Evolutionary conservation across 139 green algal species (phyloP).

Genomic region (Marvania coccoides): DNA sequence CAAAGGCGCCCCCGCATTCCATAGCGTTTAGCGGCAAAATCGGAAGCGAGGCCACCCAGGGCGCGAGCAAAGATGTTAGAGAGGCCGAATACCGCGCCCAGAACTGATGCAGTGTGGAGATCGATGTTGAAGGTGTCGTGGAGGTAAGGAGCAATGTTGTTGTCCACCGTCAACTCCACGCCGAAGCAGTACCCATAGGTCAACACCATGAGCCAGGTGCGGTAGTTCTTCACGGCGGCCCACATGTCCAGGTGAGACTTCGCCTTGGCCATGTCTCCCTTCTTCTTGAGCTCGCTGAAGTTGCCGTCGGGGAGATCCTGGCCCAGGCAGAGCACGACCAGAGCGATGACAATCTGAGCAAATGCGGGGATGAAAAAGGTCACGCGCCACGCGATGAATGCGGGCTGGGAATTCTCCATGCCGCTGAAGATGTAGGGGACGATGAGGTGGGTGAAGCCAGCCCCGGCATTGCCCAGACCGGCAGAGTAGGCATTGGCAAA

Average conservation of each 20-base stretch:
- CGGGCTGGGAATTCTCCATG: slow-evolving; percentile 24
- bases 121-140: slow-evolving; percentile 57
- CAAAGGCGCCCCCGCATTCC: slow-evolving; percentile 74
- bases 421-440: slow-evolving; percentile 83
- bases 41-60: slow-evolving; percentile 64
- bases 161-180: slow-evolving; percentile 73
- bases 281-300: slow-evolving; percentile 66
- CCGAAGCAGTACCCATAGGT: slow-evolving; percentile 68
- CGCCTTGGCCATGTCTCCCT: slow-evolving; percentile 48
- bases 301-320: slow-evolving; percentile 84
- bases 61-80: slow-evolving; percentile 89
- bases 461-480: slow-evolving; percentile 81
- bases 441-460: slow-evolving; percentile 81
- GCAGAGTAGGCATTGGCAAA: slow-evolving; percentile 81
- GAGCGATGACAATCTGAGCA: slow-evolving; percentile 59
- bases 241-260: slow-evolving; percentile 17
- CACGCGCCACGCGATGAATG: slow-evolving; percentile 75
- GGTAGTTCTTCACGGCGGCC: slow-evolving; percentile 26
- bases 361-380: slow-evolving; percentile 82
- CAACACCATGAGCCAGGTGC: slow-evolving; percentile 46
- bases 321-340: slow-evolving; percentile 45
- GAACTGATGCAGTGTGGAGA: slow-evolving; percentile 45
- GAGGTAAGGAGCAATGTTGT: slow-evolving; percentile 63
- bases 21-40: slow-evolving; percentile 32
- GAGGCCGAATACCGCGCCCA: slow-evolving; percentile 74